These are phyloP conservation scores for Bruguiera hainesii DNA, from an alignment of 441 rosid genomes.

Conservation along the genomic window DNA sequence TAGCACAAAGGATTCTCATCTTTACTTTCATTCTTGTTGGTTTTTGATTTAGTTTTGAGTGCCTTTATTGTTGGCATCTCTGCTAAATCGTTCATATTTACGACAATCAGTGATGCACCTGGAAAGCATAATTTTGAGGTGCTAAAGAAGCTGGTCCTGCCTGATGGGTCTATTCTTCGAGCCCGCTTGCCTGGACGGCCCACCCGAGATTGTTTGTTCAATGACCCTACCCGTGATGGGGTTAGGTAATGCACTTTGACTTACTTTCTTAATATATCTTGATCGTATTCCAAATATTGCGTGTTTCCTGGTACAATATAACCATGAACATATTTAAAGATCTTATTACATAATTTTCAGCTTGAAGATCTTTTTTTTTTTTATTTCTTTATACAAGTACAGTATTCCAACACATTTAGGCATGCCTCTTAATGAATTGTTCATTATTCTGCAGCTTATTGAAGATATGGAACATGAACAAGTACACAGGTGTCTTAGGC, in stretches of 20 bases:
- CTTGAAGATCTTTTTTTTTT: background rate
- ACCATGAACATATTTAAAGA: too few species aligned
- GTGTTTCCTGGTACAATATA: too few species aligned
- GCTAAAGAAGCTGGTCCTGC: constrained; percentile 69
- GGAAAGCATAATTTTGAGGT: constrained; percentile 80
- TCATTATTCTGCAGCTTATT: constrained; percentile 53
- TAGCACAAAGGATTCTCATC: background rate
- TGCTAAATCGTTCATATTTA: background rate
- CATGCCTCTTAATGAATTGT: background rate
- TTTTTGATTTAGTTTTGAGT: background rate
- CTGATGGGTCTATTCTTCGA: constrained; percentile 84
- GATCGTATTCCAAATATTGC: too few species aligned
- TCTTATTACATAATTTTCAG: background rate
- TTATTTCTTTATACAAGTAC: too few species aligned
- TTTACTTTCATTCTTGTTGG: background rate
- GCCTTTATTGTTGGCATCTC: background rate
- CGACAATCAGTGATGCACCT: constrained; percentile 64
- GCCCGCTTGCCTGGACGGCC: constrained; percentile 83
- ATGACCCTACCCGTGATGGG: constrained; percentile 87
- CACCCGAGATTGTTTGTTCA: constrained; percentile 69
- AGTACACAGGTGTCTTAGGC: constrained; percentile 80
- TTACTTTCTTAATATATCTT: background rate
- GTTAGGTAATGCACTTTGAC: constrained; percentile 41
- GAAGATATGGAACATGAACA: constrained; percentile 99
- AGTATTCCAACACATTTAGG: background rate